A percentile compares a stretch with the other conserved stretches of the same genome.
Evolutionary conservation across 257 asterid genomes (phyloP).

Genomic region (Avicennia marina): DNA sequence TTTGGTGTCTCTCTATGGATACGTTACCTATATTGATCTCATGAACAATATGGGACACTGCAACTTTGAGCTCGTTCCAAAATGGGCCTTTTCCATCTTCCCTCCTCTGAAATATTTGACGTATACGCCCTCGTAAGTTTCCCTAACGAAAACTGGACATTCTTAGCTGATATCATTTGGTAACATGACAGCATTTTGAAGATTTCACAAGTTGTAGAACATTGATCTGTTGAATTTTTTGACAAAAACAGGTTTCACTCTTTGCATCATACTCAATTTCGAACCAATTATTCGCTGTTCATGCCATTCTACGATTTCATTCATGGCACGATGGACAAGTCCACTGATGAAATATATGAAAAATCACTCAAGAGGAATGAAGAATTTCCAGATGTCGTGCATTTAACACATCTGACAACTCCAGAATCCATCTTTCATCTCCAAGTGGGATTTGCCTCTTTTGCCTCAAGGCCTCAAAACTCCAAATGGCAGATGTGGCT

Average conservation of each 20-base stretch:
- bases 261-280: conserved; percentile 61
- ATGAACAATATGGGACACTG: conserved; percentile 67
- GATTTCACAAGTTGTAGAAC: too few species aligned
- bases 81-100: conserved; percentile 28
- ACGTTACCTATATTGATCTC: conserved; percentile 42
- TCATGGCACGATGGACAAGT: conserved; percentile 48
- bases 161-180: not conserved
- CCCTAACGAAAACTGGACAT: not conserved
- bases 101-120: conserved; percentile 57
- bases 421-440: conserved; percentile 55
- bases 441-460: conserved; percentile 48
- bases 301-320: conserved; percentile 62
- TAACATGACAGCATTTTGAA: too few species aligned
- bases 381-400: conserved; percentile 48
- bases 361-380: conserved; percentile 30
- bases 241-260: conserved; percentile 49
- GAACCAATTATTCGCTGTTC: conserved; percentile 56
- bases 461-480: conserved; percentile 48
- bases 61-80: conserved; percentile 62
- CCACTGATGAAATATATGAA: conserved; percentile 31
- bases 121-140: conserved; percentile 68
- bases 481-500: conserved; percentile 47
- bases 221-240: not conserved
- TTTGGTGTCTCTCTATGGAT: conserved; percentile 27
- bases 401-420: conserved; percentile 55